Evolutionary conservation across 2,329 filamentous ascomycete genomes (phyloP), one percentile per base, ranked within the genome.

Genomic region (Aureobasidium sp.): DNA sequence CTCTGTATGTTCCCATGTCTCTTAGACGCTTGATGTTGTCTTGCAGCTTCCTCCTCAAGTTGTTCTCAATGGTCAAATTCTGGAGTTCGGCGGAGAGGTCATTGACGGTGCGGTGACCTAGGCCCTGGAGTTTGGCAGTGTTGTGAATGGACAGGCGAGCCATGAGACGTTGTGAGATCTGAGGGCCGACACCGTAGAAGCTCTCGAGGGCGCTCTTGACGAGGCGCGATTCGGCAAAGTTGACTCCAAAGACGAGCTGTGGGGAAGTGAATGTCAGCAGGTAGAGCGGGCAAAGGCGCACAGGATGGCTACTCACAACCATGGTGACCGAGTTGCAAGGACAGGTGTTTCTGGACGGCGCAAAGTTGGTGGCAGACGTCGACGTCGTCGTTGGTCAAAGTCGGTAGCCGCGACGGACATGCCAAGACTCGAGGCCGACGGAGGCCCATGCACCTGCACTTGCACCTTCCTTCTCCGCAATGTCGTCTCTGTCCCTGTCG

Each of bases 31-130:
- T 81, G 68, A 99, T 96, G 71, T 97, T 94, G 54, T 96, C 90
- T 69, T 87, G 82, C 40, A 97, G 77, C 63, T 90, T 78, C 71
- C 88, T 84, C 70, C 85, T 81, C 66, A 95, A 81, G 70, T 97
- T 92, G 74, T 89, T 96, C 75, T 97, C 94, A 69, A 97, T 90
- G 64, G 89, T 96, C 90, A 99, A 92, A 60, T 86, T 87, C 17
- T 91, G 90, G 44, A 99, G 80, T 70, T 96, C 90, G 56, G 88
- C 88, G 24, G 89, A 94, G 64, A 99, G 80, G 59, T 89, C 87
- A 58, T 90, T 87, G 67, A 96, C 79, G 64, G 91, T 92, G 73
- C 88, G 86, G 63, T 87, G 85, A 48, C 85, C 81, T 22, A 99
- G 78, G 8, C 85, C 81, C 72, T 89, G 89, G 67, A 97, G 81